phyloP scores from a whole-genome alignment of 2,329 filamentous ascomycete species.

The Ophiocordyceps robertsii region DNA sequence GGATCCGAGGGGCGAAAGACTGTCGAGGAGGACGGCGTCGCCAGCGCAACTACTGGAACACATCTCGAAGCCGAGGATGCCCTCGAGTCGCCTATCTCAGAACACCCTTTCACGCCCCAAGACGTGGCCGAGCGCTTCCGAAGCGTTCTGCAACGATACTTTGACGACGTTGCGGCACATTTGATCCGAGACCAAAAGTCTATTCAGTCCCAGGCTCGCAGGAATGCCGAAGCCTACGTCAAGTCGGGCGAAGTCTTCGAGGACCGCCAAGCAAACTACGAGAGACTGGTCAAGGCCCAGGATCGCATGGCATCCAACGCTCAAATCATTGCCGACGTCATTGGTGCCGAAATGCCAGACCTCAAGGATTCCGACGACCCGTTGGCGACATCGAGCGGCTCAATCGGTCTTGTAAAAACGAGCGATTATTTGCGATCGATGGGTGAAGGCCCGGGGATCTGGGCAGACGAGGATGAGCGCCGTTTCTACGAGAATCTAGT shows the following conservation, averaged over 20 bases:
- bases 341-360: slow-evolving; percentile 88
- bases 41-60: slow-evolving; percentile 26
- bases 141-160: slow-evolving; percentile 74
- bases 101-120: slow-evolving; percentile 60
- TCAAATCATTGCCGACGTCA: slow-evolving; percentile 76
- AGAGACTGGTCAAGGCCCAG: slow-evolving; percentile 83
- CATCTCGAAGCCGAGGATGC: slow-evolving; percentile 24
- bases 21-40: slow-evolving; percentile 67
- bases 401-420: slow-evolving; percentile 86
- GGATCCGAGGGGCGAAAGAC: slow-evolving; percentile 70
- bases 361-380: slow-evolving; percentile 69
- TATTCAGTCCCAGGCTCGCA: slow-evolving; percentile 72
- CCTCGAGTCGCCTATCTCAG: slow-evolving; percentile 33
- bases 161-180: slow-evolving; percentile 85
- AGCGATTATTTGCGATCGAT: slow-evolving; percentile 86
- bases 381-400: slow-evolving; percentile 51
- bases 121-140: slow-evolving; percentile 78
- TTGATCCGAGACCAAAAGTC: slow-evolving; percentile 85
- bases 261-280: slow-evolving; percentile 88
- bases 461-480: slow-evolving; percentile 96
- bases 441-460: slow-evolving; percentile 84
- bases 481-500: slow-evolving; percentile 97
- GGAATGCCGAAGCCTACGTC: slow-evolving; percentile 95
- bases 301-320: slow-evolving; percentile 84
- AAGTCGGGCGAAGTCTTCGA: slow-evolving; percentile 98